phyloP scores from a whole-genome alignment of 2,329 filamentous ascomycete species.

The Blastomyces emzantsi region DNA sequence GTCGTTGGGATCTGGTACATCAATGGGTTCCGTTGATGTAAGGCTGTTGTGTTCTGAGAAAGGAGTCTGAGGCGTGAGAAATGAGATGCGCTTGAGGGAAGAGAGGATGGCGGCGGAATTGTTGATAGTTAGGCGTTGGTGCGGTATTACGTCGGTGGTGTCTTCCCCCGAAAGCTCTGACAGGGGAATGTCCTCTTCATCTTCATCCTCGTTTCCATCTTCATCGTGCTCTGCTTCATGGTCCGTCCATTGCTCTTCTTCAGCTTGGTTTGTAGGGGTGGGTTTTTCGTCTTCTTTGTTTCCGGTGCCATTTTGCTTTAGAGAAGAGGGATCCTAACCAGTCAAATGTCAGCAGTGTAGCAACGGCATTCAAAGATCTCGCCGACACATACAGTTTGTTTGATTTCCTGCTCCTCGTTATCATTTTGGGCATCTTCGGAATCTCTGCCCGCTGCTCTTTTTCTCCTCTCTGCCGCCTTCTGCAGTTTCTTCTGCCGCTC shows the following conservation, averaged over 20 bases:
- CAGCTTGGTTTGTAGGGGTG: constrained; percentile 11
- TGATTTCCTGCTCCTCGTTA: constrained; percentile 27
- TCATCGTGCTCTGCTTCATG: constrained; percentile 32
- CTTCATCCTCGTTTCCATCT: constrained; percentile 56
- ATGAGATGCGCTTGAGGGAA: constrained; percentile 59
- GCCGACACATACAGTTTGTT: constrained; percentile 5
- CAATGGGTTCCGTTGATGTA: constrained; percentile 56
- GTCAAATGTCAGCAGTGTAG: not conserved
- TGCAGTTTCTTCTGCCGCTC: constrained; percentile 66
- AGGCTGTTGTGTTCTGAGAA: constrained; percentile 81
- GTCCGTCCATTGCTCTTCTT: constrained; percentile 23
- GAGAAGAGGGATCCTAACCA: not conserved
- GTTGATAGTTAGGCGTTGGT: constrained; percentile 94
- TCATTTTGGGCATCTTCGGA: constrained; percentile 1
- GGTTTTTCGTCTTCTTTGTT: constrained; percentile 24
- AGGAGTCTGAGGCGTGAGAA: constrained; percentile 52
- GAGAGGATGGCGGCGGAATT: constrained; percentile 80
- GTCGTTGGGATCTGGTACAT: constrained; percentile 77
- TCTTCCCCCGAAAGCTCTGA: constrained; percentile 78
- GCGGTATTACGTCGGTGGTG: constrained; percentile 75
- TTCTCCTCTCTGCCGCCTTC: constrained; percentile 41
- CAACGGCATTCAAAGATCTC: not conserved
- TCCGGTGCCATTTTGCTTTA: constrained; percentile 41
- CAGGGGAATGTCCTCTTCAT: constrained; percentile 80
- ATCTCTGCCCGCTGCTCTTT: constrained; percentile 26